Conservation (phyloP, 148 eudicot species). For the Camellia japonica region DNA sequence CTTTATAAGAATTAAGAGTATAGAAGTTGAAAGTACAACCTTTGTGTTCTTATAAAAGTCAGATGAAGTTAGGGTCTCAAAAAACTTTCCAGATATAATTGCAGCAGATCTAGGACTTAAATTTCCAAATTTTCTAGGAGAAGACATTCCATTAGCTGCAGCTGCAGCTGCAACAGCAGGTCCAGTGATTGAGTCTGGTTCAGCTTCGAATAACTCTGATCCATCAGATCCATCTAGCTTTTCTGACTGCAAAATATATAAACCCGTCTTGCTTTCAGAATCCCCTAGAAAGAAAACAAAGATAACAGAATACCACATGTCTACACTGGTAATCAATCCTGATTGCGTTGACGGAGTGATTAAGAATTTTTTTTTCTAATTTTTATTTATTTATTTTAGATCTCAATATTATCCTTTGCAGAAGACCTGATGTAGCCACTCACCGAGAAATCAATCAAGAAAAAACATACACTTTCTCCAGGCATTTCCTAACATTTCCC, state of each 20-base stretch:
- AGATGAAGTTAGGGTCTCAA: conserved; percentile 79
- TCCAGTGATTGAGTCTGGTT: conserved; percentile 27
- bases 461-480: not conserved
- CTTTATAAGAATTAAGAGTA: not conserved
- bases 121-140: conserved; percentile 44
- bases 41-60: conserved; percentile 80
- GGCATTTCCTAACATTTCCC: not conserved
- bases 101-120: conserved; percentile 73
- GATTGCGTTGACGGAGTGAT: not conserved
- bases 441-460: not conserved
- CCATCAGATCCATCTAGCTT: conserved; percentile 47
- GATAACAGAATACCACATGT: not conserved
- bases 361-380: not conserved
- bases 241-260: conserved; percentile 56
- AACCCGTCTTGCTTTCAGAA: not conserved
- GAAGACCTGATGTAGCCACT: not conserved
- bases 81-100: conserved; percentile 75
- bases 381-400: too few relatives aligned
- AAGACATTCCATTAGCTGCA: conserved; percentile 52
- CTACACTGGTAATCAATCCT: not conserved
- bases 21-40: conserved; percentile 31
- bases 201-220: conserved; percentile 31
- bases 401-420: too few relatives aligned
- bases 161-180: conserved; percentile 55
- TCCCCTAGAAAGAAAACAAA: not conserved